Evolutionary conservation across 192 early-diverging fungal genomes (phyloP), one percentile per base, ranked within the genome.

Genomic region (Endogone sp.): DNA sequence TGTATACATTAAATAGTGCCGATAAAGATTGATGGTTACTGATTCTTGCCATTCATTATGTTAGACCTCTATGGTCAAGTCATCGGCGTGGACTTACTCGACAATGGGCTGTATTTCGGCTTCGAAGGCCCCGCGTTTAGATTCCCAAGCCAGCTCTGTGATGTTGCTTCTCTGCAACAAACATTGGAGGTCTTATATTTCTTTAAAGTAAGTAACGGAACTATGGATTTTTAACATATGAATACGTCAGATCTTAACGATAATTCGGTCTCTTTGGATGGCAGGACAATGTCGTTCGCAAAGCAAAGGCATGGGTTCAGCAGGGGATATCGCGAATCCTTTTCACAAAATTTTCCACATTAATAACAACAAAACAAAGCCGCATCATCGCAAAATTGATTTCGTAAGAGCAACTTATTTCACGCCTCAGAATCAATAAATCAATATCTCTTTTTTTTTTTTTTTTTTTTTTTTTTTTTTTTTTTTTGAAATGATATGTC

Each of bases 81-180:
- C 57, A 68, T 68, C 30, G 68, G 62, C 56, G 26, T 70, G 25
- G 62, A 70, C 32, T 49, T 70, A 63, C 64, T 70, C n/a, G 69
- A 70, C 23, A 29, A 70, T n/a, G 69, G 68, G 25, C 66, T 67
- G 56, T 67, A 67, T 57, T 56, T 67, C 60, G 66, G 3, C 0
- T 70, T 70, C 37, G 68, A 70, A 55, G 68, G 68, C 4, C 60
- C 68, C 61, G n/a, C 31, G 63, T 69, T 69, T 54, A 69, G 60
- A 20, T 69, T 69, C 56, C 60, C 3, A 2, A 37, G 29, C 2
- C 68, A 69, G 56, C 30, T 69, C 44, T 69, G 60, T 69, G 60
- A 69, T 69, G 56, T 69, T 62, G n/a, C 68, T 62, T 25, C 63
- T 69, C 60, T 49, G 55, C 28, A n/a, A 69, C 60, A 49, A 25